Evolutionary conservation across 2,329 filamentous ascomycete genomes (phyloP), one percentile per base, ranked within the genome.

Genomic region (Plenodomus biglobosus): DNA sequence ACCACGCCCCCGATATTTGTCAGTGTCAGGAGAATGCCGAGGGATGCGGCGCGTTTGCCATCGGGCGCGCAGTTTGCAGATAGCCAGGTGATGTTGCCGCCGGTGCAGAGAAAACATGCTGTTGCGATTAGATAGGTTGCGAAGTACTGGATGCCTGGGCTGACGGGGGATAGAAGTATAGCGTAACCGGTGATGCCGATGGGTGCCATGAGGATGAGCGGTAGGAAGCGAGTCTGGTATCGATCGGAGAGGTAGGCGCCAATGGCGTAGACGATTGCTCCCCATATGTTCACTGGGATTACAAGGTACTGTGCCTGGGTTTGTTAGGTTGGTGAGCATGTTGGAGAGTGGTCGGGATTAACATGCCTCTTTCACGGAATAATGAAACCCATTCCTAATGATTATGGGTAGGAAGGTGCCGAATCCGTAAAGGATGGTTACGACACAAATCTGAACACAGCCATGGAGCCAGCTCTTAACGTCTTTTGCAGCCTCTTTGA

Each of bases 371-470:
- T 73, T 62, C 1, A 70, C 71, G 1, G 70, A 70, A 44, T 71
- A 74, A 18, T 71, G 59, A 47, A 75, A 74, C 2, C 66, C 64
- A 16, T 74, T 65, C 17, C 70, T 69, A 39, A 75, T 74, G 40
- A 75, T 75, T 40, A 75, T 73, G 0, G 73, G 73, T 1, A 76
- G 54, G 40, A 76, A 76, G 0, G 72, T 75, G 2, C 73, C 68
- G 34, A 75, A 75, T 0, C 46, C 46, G 38, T 74, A 75, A 8
- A 74, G 49, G 11, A 74, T 70, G 0, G 72, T 73, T 8, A 74
- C 69, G 3, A 71, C 68, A 8, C 61, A 64, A 47, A 76, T 74
- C 42, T 75, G 73, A 15, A 71, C 71, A 10, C 67, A 37, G 4
- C 67, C 69, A 40, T 69, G 66, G 1, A 63, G 15, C 66, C 65